A percentile compares a stretch with the other conserved stretches of the same genome.
Evolutionary conservation across 148 eudicot genomes (phyloP).

Genomic region (Camellia sinensis): DNA sequence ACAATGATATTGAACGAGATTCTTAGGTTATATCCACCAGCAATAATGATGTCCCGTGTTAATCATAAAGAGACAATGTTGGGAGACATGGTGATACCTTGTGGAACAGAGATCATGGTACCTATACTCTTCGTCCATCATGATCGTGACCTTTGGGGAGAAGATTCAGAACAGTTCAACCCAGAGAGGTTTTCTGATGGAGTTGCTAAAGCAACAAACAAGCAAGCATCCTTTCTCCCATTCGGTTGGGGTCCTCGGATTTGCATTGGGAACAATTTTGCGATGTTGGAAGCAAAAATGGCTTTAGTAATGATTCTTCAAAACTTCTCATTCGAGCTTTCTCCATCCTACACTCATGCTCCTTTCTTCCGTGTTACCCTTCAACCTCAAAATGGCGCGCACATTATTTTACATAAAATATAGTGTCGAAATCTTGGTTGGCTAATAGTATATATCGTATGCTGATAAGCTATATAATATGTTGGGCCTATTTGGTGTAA

Average conservation of each 20-base stretch:
- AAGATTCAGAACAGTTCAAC: constrained; percentile 14
- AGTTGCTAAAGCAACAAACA: constrained; percentile 15
- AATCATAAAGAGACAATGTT: neutral
- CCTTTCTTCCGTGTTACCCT: too few relatives aligned
- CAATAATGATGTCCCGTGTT: neutral
- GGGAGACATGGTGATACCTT: neutral
- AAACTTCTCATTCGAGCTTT: neutral
- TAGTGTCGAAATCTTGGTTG: too few relatives aligned
- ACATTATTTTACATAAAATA: too few relatives aligned
- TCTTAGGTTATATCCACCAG: constrained; percentile 9
- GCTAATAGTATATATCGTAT: too few relatives aligned
- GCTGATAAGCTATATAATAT: too few relatives aligned
- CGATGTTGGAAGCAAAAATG: neutral
- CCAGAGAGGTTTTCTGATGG: constrained; percentile 20
- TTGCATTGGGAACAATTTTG: constrained; percentile 3
- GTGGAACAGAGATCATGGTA: neutral
- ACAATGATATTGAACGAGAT: constrained; percentile 14
- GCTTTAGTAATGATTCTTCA: neutral
- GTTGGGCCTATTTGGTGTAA: too few relatives aligned
- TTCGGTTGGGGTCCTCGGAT: constrained; percentile 14
- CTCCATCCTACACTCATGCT: too few relatives aligned
- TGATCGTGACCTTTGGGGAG: constrained; percentile 10
- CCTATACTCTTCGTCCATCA: constrained; percentile 2
- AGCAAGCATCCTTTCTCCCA: neutral
- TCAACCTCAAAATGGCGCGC: too few relatives aligned